Evolutionary conservation across 2,329 filamentous ascomycete species (phyloP), one percentile per base, ranked within the genome.

Genomic region (Stemphylium lycopersici): DNA sequence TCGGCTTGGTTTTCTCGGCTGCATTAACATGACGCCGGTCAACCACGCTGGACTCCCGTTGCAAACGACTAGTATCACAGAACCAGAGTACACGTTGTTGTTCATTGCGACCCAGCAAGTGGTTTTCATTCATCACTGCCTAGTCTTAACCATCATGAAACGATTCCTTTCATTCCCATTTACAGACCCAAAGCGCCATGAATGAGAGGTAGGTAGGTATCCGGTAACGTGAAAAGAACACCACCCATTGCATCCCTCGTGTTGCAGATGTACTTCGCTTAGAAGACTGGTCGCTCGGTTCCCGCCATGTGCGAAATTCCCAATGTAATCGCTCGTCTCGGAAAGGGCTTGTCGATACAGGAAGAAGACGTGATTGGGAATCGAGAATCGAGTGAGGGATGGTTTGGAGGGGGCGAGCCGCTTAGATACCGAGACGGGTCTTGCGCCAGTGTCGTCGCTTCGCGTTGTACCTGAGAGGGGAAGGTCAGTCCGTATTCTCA

Each of bases 381-480:
- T 68, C 63, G 70, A 65, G 63, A 69, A 68, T 66, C 67, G 67
- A 70, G 66, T 65, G 63, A 59, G 65, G 61, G 64, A 60, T 66
- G 62, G 63, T 52, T 60, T 62, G 72, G 65, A 66, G 72, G 75
- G 78, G 76, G 78, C 75, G 80, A 84, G 78, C 81, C 79, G 81
- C 87, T 86, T 95, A 99, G 86, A 99, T 96, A 79, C 92, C 92
- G 83, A 99, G 91, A 80, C 92, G 90, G 79, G 95, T 98, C 93
- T 99, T 99, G 86, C 95, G 91, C 95, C 95, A 99, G 82, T 99
- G 95, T 84, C 95, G 90, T 83, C 95, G 87, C 91, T 99, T 99
- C 77, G 95, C 93, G 86, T 99, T 99, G 89, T 99, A 99, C 85
- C 95, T 99, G 79, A 73, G 26, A 39, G 29, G 34, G 52, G 29